Evolutionary conservation across 805 yeast genomes (phyloP).

Genomic region (Monosporozyma unispora): DNA sequence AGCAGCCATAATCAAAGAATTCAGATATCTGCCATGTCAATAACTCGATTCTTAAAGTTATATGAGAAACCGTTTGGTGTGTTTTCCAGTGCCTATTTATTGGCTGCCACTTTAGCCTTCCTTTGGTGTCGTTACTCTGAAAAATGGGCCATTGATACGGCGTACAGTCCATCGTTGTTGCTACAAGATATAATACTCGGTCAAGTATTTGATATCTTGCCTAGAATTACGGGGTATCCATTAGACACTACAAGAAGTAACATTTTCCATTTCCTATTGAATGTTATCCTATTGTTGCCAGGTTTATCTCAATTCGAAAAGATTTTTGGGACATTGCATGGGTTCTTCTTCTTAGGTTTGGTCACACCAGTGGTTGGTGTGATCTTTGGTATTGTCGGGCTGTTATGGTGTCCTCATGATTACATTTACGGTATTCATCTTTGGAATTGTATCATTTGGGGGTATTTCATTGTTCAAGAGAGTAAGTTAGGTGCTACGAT

Average conservation of each 20-base stretch:
- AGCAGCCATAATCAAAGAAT: too few species aligned
- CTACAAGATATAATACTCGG: neutral
- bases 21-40: neutral
- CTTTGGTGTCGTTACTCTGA: neutral
- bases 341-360: slow-evolving; percentile 1
- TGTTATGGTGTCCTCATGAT: neutral
- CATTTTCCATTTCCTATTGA: neutral
- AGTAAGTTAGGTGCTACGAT: slow-evolving; percentile 1
- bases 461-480: slow-evolving; percentile 1
- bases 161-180: neutral
- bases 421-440: neutral
- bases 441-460: slow-evolving; percentile 2
- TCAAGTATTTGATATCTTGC: neutral
- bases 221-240: neutral
- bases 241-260: slow-evolving; percentile 1
- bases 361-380: neutral
- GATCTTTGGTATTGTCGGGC: neutral
- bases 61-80: slow-evolving; percentile 1
- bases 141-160: slow-evolving; percentile 1
- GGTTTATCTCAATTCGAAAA: slow-evolving; percentile 2
- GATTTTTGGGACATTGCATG: slow-evolving; percentile 1
- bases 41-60: neutral
- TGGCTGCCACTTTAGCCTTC: neutral
- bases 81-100: neutral
- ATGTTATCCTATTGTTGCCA: slow-evolving; percentile 1